Evolutionary conservation across 331 rosid species (phyloP), one percentile per base, ranked within the genome.

Genomic region (Acacia pycnantha): DNA sequence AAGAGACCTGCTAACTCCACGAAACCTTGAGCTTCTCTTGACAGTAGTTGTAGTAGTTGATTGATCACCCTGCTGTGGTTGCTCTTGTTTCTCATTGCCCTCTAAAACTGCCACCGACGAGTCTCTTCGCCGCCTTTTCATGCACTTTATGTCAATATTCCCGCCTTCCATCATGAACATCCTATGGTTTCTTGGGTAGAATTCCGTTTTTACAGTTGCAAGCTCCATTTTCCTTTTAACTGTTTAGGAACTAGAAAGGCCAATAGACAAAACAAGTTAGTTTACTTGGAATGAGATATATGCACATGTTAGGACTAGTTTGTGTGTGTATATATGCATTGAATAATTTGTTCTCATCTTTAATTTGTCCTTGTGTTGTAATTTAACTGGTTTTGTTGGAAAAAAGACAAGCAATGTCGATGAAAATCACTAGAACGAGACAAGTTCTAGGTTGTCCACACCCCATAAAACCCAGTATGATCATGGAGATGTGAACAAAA

Each of bases 1-100:
- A 69, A 68, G 78, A 74, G 48, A 74, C 94, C 90, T 82, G 88
- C 94, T 89, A 65, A 90, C 97, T 69, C 97, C 92, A 2, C 89
- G 84, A 79, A 90, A 92, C 85, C 86, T 90, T 33, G 92, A 90
- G 74, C 94, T 90, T 92, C 93, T 89, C 82, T 92, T 92, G 41
- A 85, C 93, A 16, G 89, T 90, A 35, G 77, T 21, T 11, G 54
- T 68, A 11, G 88, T 22, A 58, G 27, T 71, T 48, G 82, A 66
- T 77, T 81, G 91, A 58, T 54, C 82, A 73, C 87, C 70, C 56
- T 53, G 76, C 50, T 53, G 70, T n/a, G 77, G 54, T 77, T 74
- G 84, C 72, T 69, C 80, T 58, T 81, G 85, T 22, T 87, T 87
- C 69, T 58, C 88, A 72, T 19, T 86, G 54, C 76, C 74, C 48